These are phyloP conservation scores for Irineochytrium annulatum DNA, from an alignment of 192 early-diverging fungal genomes.

Conservation along the genomic window DNA sequence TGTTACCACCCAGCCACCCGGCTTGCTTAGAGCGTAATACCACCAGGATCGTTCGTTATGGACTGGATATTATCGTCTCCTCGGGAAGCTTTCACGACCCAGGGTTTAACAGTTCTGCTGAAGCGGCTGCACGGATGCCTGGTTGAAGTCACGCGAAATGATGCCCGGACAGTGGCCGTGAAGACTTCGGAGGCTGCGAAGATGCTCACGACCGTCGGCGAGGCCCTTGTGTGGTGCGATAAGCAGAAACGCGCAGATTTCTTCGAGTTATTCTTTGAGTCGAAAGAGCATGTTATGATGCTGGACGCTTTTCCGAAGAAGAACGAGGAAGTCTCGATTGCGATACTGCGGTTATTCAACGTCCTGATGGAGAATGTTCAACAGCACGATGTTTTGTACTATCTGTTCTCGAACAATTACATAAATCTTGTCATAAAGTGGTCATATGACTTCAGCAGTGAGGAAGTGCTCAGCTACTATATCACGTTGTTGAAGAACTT, in stretches of 20 bases:
- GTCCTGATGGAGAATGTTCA: constrained; percentile 52
- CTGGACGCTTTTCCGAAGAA: background rate
- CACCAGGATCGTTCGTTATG: too few species aligned
- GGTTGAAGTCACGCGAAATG: too few species aligned
- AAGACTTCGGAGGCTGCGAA: too few species aligned
- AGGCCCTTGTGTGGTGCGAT: background rate
- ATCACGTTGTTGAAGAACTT: constrained; percentile 68
- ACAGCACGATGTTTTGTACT: constrained; percentile 39
- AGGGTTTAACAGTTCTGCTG: too few species aligned
- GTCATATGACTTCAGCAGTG: constrained; percentile 56
- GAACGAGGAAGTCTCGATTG: background rate
- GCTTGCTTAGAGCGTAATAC: too few species aligned
- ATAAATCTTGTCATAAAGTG: constrained; percentile 64
- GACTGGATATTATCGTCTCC: too few species aligned
- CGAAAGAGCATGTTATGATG: too few species aligned
- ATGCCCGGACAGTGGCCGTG: too few species aligned
- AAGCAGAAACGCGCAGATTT: background rate
- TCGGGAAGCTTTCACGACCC: too few species aligned
- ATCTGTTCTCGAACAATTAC: constrained; percentile 69
- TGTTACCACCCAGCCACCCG: too few species aligned
- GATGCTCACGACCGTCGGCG: background rate
- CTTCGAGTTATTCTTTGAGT: background rate
- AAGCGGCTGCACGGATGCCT: too few species aligned
- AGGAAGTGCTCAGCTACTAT: constrained; percentile 66
- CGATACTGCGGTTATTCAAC: constrained; percentile 50